Conservation (phyloP, 2,329 filamentous ascomycete species). For the Calonectria hawksworthii region DNA sequence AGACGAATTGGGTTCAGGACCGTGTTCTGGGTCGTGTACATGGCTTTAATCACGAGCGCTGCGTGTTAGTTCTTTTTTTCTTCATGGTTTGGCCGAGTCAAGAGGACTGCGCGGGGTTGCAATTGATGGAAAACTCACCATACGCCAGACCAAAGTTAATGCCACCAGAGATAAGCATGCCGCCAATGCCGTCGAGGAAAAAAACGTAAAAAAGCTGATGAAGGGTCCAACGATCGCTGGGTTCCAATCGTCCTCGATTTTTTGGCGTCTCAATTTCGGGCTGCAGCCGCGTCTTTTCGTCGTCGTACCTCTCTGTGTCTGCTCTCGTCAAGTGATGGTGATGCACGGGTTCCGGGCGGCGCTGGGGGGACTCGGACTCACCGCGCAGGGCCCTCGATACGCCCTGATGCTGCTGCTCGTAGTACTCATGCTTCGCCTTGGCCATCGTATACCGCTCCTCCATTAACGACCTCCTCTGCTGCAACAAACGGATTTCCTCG, state of each 20-base stretch:
- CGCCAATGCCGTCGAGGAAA: conserved; percentile 61
- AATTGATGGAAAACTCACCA: conserved; percentile 49
- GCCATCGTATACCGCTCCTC: conserved; percentile 57
- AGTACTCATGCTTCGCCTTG: conserved; percentile 58
- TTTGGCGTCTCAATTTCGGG: background rate
- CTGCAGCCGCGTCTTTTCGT: background rate
- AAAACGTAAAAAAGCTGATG: conserved; percentile 66
- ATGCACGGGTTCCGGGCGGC: background rate
- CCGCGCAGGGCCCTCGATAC: conserved; percentile 57
- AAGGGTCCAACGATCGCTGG: conserved; percentile 56
- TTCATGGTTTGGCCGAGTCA: background rate
- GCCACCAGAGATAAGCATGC: conserved; percentile 61
- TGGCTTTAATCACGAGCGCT: conserved; percentile 50
- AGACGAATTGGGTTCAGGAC: conserved; percentile 58
- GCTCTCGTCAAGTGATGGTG: background rate
- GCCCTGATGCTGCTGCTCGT: conserved; percentile 55
- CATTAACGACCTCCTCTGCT: conserved; percentile 54
- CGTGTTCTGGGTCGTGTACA: conserved; percentile 60
- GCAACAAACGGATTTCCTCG: conserved; percentile 55
- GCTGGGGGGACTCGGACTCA: conserved; percentile 40
- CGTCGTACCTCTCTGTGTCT: background rate
- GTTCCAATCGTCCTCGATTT: conserved; percentile 47
- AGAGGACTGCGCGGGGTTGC: background rate
- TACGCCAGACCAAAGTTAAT: conserved; percentile 68
- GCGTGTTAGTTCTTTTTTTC: background rate